A percentile compares a stretch with the other conserved stretches of the same genome.
phyloP scores from a whole-genome alignment of 2,329 filamentous ascomycete species.

The Penicillium sp. region DNA sequence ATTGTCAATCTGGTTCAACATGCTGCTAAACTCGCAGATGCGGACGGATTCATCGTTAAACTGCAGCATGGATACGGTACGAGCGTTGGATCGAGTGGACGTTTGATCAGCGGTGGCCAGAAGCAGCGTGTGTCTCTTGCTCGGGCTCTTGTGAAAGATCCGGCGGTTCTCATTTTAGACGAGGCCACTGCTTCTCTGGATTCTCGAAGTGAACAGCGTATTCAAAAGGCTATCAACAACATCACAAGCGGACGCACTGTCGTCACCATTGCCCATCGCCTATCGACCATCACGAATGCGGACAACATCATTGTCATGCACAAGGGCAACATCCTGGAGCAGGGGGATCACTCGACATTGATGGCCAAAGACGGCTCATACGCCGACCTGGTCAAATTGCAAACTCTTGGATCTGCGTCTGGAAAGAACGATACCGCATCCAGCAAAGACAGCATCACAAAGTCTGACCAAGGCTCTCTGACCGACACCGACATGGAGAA shows the following conservation, averaged over 20 bases:
- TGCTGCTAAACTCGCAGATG: constrained; percentile 59
- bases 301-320: constrained; percentile 58
- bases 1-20: constrained; percentile 45
- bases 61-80: constrained; percentile 62
- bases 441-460: constrained; percentile 39
- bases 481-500: constrained; percentile 27
- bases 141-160: constrained; percentile 68
- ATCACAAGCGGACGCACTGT: constrained; percentile 64
- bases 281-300: constrained; percentile 56
- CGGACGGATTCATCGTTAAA: constrained; percentile 34
- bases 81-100: constrained; percentile 70
- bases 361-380: constrained; percentile 46
- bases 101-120: constrained; percentile 73
- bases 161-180: constrained; percentile 73
- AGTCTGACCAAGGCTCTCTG: constrained; percentile 26
- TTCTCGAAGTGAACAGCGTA: constrained; percentile 52
- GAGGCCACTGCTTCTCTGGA: constrained; percentile 69
- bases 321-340: constrained; percentile 52
- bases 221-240: constrained; percentile 53
- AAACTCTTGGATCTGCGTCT: constrained; percentile 53
- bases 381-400: constrained; percentile 23
- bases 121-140: constrained; percentile 78
- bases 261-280: constrained; percentile 65
- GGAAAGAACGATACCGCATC: constrained; percentile 50
- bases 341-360: constrained; percentile 52